phyloP scores from a whole-genome alignment of 495 filamentous ascomycete genomes.

The Penicillium canariense region DNA sequence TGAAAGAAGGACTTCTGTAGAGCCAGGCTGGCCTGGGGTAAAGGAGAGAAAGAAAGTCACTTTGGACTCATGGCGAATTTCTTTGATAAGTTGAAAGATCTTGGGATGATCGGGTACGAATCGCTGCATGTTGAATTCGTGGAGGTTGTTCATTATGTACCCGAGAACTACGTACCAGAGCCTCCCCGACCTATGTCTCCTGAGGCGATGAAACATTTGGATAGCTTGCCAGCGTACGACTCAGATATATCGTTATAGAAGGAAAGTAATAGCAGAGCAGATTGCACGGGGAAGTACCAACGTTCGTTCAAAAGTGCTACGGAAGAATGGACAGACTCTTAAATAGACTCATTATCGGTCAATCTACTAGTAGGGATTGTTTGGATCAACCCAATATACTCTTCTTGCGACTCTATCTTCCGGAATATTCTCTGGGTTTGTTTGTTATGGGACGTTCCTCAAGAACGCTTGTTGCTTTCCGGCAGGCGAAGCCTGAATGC shows the following conservation, averaged over 20 bases:
- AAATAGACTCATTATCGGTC: not conserved
- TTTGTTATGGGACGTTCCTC: too few relatives aligned
- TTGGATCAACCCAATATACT: too few relatives aligned
- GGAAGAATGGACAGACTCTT: not conserved
- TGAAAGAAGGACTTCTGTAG: too few relatives aligned
- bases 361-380: too few relatives aligned
- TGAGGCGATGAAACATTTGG: not conserved
- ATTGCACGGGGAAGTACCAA: not conserved
- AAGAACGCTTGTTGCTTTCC: too few relatives aligned
- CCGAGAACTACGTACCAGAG: not conserved
- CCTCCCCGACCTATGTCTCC: not conserved
- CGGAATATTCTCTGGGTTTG: too few relatives aligned
- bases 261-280: not conserved
- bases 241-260: not conserved
- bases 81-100: constrained; percentile 2
- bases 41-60: too few relatives aligned
- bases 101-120: constrained; percentile 8
- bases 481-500: too few relatives aligned
- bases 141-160: constrained; percentile 1
- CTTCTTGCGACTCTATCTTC: too few relatives aligned
- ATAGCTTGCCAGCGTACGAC: not conserved
- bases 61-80: constrained; percentile 5
- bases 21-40: too few relatives aligned
- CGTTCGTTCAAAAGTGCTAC: not conserved
- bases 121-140: constrained; percentile 10